Evolutionary conservation across 73 alveolate species (phyloP).

Genomic region (Paramecium tetraurelia): DNA sequence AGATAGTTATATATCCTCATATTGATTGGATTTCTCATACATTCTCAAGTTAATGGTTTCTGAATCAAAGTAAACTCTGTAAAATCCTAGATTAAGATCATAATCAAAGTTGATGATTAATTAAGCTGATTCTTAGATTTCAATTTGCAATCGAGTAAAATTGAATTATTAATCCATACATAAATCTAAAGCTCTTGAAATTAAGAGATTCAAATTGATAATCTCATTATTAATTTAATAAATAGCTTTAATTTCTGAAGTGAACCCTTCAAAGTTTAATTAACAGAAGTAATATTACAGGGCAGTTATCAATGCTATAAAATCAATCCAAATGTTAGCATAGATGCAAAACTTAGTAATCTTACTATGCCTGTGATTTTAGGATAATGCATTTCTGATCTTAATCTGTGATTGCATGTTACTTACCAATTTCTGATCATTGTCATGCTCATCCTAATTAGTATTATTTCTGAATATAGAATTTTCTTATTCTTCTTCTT

Average conservation of each 20-base stretch:
- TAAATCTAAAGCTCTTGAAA: not conserved
- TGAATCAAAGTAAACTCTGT: not conserved
- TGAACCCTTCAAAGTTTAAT: not conserved
- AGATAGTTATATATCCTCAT: not conserved
- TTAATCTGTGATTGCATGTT: not conserved
- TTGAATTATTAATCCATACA: not conserved
- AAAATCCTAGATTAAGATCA: not conserved
- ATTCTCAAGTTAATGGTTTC: not conserved
- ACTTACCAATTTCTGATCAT: not conserved
- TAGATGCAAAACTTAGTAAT: not conserved
- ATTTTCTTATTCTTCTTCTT: conserved; percentile 14
- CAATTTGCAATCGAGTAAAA: not conserved
- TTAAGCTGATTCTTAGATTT: not conserved
- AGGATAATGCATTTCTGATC: not conserved
- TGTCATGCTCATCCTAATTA: not conserved
- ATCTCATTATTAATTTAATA: not conserved
- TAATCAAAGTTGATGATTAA: not conserved
- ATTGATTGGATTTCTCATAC: not conserved
- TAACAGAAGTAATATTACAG: conserved; percentile 9
- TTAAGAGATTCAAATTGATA: not conserved
- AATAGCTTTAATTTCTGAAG: not conserved
- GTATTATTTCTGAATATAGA: not conserved
- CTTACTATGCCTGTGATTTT: conserved; percentile 8
- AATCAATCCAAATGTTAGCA: not conserved
- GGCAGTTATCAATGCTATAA: not conserved